Percentiles rank a stretch among this genome's conserved stretches.
These are phyloP conservation scores for Pelargonium cotyledonis DNA, from an alignment of 441 rosid genomes.

Conservation along the genomic window DNA sequence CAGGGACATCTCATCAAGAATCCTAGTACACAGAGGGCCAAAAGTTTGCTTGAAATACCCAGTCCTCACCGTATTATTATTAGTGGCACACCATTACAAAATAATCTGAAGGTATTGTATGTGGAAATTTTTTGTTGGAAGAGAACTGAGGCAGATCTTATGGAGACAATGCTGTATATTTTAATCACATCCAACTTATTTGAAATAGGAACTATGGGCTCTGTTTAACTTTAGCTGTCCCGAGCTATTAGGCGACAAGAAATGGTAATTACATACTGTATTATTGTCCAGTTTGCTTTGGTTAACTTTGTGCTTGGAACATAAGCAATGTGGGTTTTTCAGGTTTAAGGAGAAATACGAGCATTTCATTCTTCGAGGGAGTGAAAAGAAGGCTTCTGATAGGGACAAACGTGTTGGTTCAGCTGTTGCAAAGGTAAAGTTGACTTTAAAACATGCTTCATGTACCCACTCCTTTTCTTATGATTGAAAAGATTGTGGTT, in stretches of 20 bases:
- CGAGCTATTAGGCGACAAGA: constrained; percentile 71
- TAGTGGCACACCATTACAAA: constrained; percentile 95
- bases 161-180: constrained; percentile 5
- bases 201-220: constrained; percentile 84
- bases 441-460: constrained; percentile 11
- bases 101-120: constrained; percentile 79
- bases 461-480: not conserved
- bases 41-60: constrained; percentile 91
- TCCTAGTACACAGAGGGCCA: constrained; percentile 93
- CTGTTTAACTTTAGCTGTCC: constrained; percentile 91
- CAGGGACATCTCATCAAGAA: constrained; percentile 98
- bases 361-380: constrained; percentile 68
- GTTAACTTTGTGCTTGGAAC: constrained; percentile 20
- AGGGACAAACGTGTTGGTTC: constrained; percentile 90
- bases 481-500: not conserved
- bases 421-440: constrained; percentile 75
- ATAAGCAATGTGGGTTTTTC: constrained; percentile 20
- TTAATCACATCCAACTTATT: constrained; percentile 14
- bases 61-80: constrained; percentile 79
- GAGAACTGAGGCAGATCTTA: constrained; percentile 10
- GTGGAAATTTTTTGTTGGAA: constrained; percentile 8
- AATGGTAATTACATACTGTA: constrained; percentile 42
- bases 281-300: constrained; percentile 14
- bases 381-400: constrained; percentile 81
- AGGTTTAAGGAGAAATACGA: constrained; percentile 90